Evolutionary conservation across 352 stramenopile genomes (phyloP), one percentile per base, ranked within the genome.

Genomic region (Phytopythium ostracodes): DNA sequence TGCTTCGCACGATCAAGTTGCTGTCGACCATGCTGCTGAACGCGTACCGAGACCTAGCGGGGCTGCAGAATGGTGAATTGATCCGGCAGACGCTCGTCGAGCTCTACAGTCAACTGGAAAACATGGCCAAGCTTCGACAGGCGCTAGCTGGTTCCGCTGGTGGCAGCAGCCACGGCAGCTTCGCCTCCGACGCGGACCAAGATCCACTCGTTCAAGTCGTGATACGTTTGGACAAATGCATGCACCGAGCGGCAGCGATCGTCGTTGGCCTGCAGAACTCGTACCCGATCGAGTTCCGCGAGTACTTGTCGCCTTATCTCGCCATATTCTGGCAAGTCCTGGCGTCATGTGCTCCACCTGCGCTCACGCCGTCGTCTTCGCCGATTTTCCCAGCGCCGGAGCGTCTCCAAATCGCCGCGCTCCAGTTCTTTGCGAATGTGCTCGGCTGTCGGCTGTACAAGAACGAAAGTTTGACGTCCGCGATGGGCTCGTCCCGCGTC

Each of bases 361-460:
- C 5, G 17, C 5, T 47, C 7, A 9, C 36, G 12, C 59, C 52
- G 1, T 6, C 46, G 9, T 24, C 56, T 18, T 43, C 42, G 2
- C 56, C 61, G 9, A 49, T 27, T 0, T 52, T 72, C 42, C 49
- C 64, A 20, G 56, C 65, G 2, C 79, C 73, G 7, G 52, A 59
- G 44, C 63, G 73, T 8, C 63, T 92, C 6, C 79, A 92, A 56
- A 92, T 94, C 53, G 73, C 92, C 55, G 70, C 84, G 25, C 70
- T 96, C 15, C 79, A 89, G 64, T 96, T 92, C 52, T 82, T 96
- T 44, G 67, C 78, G 12, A 96, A 94, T 38, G 87, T 96, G 31
- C 40, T 94, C n/a, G 81, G 77, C 65, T 94, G 84, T 43, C 70
- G 76, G 0, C 52, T 96, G 33, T 96, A 96, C 77, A 91, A 93